These are phyloP conservation scores for Xylaria sp. DNA, from an alignment of 2,329 filamentous ascomycete genomes.

Conservation along the genomic window DNA sequence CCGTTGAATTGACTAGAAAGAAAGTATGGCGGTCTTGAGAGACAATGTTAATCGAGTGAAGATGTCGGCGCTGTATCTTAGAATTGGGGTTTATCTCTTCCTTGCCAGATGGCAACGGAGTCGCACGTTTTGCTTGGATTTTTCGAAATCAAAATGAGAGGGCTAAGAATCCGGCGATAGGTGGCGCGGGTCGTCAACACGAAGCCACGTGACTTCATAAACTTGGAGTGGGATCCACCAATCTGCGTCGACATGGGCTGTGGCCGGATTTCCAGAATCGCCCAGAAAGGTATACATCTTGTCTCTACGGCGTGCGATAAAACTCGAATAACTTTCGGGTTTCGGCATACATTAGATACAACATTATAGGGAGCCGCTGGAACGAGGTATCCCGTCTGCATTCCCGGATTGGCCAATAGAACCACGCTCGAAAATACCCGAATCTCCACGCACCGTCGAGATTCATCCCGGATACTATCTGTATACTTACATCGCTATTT, in stretches of 20 bases:
- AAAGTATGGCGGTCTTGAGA: too few species aligned
- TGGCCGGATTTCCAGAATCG: neutral
- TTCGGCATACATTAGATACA: too few species aligned
- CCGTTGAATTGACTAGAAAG: too few species aligned
- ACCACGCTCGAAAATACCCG: neutral
- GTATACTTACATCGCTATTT: neutral
- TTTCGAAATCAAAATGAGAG: too few species aligned
- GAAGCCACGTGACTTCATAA: conserved; percentile 11
- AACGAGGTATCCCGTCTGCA: neutral
- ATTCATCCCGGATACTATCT: neutral
- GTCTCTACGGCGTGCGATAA: neutral
- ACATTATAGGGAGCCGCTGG: neutral
- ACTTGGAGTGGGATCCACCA: neutral
- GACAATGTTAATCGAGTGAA: too few species aligned
- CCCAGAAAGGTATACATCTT: neutral
- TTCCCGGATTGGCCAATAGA: neutral
- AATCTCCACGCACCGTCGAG: neutral
- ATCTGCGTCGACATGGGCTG: neutral
- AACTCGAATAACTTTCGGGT: too few species aligned
- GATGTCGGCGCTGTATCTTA: too few species aligned
- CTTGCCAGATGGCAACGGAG: too few species aligned
- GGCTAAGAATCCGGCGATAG: too few species aligned
- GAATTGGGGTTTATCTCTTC: too few species aligned
- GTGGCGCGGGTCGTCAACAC: too few species aligned
- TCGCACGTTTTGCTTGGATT: too few species aligned